Evolutionary conservation across 306 rosid species (phyloP).

Genomic region (Cercis canadensis): DNA sequence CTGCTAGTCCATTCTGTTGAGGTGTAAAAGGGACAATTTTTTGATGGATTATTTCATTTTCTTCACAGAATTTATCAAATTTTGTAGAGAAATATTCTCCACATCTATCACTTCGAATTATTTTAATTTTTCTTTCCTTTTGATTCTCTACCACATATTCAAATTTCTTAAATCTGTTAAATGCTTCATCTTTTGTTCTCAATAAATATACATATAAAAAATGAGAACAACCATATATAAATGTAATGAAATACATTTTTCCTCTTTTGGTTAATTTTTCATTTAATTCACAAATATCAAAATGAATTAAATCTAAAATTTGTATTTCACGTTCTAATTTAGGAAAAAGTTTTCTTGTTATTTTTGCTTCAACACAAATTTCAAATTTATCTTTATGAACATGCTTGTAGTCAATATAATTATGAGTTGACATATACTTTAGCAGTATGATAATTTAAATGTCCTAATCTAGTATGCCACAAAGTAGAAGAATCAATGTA

Average conservation of each 20-base stretch:
- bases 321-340: background rate
- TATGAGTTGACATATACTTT: background rate
- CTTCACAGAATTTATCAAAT: no score
- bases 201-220: no score
- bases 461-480: background rate
- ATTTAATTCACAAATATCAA: conserved; percentile 8
- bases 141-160: no score
- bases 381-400: background rate
- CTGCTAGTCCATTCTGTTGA: no score
- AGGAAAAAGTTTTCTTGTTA: background rate
- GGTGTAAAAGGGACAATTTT: no score
- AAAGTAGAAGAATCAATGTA: background rate
- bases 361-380: background rate
- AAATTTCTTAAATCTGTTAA: no score
- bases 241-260: background rate
- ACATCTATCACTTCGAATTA: no score
- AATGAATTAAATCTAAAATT: background rate
- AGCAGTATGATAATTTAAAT: background rate
- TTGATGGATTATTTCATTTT: no score
- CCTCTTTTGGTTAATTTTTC: conserved; percentile 4
- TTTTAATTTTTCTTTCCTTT: no score
- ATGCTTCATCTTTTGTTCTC: no score
- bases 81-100: no score
- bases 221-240: no score
- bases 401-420: background rate